Evolutionary conservation across 2,329 filamentous ascomycete genomes (phyloP), one percentile per base, ranked within the genome.

Genomic region (Stromatinia cepivora): DNA sequence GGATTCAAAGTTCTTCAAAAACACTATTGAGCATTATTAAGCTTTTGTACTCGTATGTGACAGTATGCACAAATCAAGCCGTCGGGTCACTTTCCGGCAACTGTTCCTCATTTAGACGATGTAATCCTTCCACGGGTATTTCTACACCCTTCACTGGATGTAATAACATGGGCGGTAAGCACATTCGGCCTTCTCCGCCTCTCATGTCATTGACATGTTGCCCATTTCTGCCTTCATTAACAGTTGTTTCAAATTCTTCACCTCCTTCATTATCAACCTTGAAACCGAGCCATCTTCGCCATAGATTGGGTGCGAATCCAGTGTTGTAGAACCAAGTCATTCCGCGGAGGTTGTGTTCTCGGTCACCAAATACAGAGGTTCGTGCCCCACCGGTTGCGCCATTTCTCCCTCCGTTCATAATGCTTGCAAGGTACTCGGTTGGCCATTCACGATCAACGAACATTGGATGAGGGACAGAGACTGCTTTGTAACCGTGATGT

Each of bases 311-410:
- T 9, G 92, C 89, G 77, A 97, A 97, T 1, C 89, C 88, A 0
- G 91, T 90, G 74, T 93, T 92, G 80, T 97, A 97, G 80, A 95
- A 97, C 93, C 93, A 98, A 28, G 90, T 93, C 76, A 93, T 88
- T 0, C 94, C 93, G 67, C 86, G 84, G 77, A 97, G 90, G 79
- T 97, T 97, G 80, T 95, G 92, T 81, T 97, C 94, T 25, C 92
- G 85, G 74, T 95, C 92, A 50, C 92, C 92, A 77, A 92, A 94
- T 25, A 94, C 85, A 17, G 88, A 90, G 3, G 89, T 90, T 31
- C 88, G 83, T 6, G 90, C 83, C 39, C 91, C 92, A n/a, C 92
- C 92, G 0, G 87, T 87, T 0, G 90, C 88, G 20, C 91, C 91
- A 77, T 92, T 91, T 46, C 85, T 85, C 28, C 92, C 92, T 31